Evolutionary conservation across 2,329 filamentous ascomycete species (phyloP).

Genomic region (Cercospora nicotianae): DNA sequence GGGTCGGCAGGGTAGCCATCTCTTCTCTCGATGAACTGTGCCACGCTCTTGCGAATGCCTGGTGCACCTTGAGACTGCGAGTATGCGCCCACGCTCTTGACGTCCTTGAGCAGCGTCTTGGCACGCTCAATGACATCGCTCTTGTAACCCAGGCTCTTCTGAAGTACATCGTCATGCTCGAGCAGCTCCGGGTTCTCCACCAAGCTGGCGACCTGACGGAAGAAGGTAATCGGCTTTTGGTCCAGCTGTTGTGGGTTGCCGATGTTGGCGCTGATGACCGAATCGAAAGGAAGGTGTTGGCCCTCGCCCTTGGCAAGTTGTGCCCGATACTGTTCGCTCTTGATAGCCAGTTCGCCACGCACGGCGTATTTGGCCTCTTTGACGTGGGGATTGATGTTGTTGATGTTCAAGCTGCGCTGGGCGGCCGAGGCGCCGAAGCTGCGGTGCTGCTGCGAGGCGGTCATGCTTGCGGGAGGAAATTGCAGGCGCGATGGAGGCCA

Average conservation of each 20-base stretch:
- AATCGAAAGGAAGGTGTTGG: constrained; percentile 74
- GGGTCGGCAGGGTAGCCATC: constrained; percentile 85
- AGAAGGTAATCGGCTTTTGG: constrained; percentile 99
- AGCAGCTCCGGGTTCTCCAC: constrained; percentile 86
- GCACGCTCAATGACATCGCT: constrained; percentile 84
- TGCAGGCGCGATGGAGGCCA: neutral
- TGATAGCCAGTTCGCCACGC: constrained; percentile 89
- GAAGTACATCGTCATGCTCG: constrained; percentile 76
- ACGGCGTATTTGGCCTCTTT: constrained; percentile 92
- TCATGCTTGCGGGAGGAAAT: constrained; percentile 15
- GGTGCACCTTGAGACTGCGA: constrained; percentile 89
- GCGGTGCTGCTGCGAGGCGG: constrained; percentile 27
- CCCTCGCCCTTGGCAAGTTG: constrained; percentile 62
- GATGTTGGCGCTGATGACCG: constrained; percentile 96
- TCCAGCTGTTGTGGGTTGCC: constrained; percentile 98
- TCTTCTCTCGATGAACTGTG: constrained; percentile 83
- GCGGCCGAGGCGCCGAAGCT: constrained; percentile 25
- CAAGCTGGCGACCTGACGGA: constrained; percentile 91
- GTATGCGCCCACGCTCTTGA: constrained; percentile 93
- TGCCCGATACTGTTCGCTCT: constrained; percentile 86
- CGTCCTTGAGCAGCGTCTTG: constrained; percentile 73
- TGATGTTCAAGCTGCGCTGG: constrained; percentile 57
- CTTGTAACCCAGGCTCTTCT: constrained; percentile 79
- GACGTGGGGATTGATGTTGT: constrained; percentile 92
- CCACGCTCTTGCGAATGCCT: constrained; percentile 83